Evolutionary conservation across 2,329 filamentous ascomycete species (phyloP).

Genomic region (Coniochaeta sp.): DNA sequence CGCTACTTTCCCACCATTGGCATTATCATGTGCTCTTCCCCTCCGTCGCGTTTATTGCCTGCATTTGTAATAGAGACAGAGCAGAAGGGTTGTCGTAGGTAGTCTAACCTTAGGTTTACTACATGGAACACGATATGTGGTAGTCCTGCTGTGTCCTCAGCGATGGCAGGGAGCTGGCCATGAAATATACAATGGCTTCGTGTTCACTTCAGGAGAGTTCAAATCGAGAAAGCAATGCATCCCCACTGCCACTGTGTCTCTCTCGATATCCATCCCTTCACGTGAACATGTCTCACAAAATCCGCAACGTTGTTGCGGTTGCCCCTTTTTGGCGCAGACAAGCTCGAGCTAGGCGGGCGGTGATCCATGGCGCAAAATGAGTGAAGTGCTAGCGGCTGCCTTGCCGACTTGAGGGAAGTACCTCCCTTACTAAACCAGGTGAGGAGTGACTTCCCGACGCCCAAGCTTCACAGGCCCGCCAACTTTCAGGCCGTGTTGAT

Average conservation of each 20-base stretch:
- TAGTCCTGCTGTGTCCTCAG: not conserved
- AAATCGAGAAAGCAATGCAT: not conserved
- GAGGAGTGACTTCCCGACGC: not conserved
- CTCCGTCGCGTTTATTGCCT: not conserved
- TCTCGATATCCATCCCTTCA: not conserved
- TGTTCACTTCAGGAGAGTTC: too few species aligned
- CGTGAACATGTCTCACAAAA: not conserved
- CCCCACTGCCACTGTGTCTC: not conserved
- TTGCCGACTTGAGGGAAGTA: not conserved
- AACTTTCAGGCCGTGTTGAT: constrained; percentile 1
- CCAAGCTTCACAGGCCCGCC: not conserved
- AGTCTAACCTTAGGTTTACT: not conserved
- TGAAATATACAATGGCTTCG: too few species aligned
- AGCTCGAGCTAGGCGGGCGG: not conserved
- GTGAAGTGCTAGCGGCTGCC: not conserved
- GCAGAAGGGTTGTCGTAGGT: not conserved
- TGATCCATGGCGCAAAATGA: not conserved
- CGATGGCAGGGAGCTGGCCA: too few species aligned
- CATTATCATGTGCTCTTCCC: not conserved
- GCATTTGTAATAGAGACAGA: not conserved
- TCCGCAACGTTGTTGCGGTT: not conserved
- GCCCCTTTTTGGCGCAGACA: constrained; percentile 1
- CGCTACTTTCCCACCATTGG: not conserved
- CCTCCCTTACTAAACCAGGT: not conserved
- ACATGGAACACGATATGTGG: not conserved